Evolutionary conservation across 306 rosid genomes (phyloP).

Genomic region (Glycine tomentella): DNA sequence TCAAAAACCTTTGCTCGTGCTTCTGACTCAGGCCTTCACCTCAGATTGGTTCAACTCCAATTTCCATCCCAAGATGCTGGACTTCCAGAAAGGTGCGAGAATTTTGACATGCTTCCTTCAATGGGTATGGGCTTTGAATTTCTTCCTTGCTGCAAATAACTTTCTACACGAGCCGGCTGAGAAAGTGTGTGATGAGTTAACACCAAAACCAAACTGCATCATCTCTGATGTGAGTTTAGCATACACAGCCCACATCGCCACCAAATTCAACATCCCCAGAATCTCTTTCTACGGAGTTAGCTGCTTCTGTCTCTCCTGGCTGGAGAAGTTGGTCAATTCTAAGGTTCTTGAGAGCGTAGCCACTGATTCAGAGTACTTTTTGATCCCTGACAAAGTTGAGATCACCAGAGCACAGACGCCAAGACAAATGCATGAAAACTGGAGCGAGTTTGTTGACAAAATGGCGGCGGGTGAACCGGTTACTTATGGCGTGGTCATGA

Average conservation of each 20-base stretch:
- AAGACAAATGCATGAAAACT: not conserved
- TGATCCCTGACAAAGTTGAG: constrained; percentile 38
- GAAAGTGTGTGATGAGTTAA: constrained; percentile 43
- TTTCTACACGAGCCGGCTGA: constrained; percentile 54
- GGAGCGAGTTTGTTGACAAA: constrained; percentile 39
- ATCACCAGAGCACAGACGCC: constrained; percentile 53
- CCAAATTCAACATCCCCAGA: constrained; percentile 60
- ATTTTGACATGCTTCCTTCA: constrained; percentile 62
- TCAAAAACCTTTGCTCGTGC: constrained; percentile 35
- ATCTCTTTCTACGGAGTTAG: constrained; percentile 57
- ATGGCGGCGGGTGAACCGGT: constrained; percentile 54
- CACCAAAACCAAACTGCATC: constrained; percentile 65
- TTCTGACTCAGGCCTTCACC: constrained; percentile 17
- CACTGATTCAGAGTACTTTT: constrained; percentile 52
- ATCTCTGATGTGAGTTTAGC: constrained; percentile 65
- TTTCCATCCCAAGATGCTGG: too few species aligned
- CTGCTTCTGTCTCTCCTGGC: constrained; percentile 55
- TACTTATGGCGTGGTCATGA: constrained; percentile 58
- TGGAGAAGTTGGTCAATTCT: not conserved
- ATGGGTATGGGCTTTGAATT: constrained; percentile 21
- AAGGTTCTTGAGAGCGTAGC: constrained; percentile 45
- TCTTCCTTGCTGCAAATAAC: constrained; percentile 40
- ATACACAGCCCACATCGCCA: constrained; percentile 63
- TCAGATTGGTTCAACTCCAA: too few species aligned
- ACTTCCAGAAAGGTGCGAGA: too few species aligned